Conservation (phyloP, 805 yeast species). For the Suhomyces kilbournensis region DNA sequence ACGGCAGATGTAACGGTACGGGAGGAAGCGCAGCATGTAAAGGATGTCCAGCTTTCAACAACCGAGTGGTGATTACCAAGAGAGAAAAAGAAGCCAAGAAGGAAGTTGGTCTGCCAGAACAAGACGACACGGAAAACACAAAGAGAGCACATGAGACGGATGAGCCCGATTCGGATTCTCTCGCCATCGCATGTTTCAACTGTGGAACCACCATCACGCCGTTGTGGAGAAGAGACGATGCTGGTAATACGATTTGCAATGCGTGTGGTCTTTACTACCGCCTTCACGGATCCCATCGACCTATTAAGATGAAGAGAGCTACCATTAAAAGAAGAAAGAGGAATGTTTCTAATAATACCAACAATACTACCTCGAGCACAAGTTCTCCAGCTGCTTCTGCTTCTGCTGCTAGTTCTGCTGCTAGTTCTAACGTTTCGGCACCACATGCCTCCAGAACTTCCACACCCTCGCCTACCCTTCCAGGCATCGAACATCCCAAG, state of each 20-base stretch:
- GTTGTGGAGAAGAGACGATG: conserved; percentile 79
- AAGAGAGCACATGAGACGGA: conserved; percentile 1
- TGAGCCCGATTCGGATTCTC: conserved; percentile 33
- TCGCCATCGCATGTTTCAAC: conserved; percentile 76
- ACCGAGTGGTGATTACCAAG: conserved; percentile 50
- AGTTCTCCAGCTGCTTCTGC: background rate
- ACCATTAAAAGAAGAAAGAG: conserved; percentile 76
- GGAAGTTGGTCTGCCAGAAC: background rate
- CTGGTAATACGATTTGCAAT: conserved; percentile 81
- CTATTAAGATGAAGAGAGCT: conserved; percentile 67
- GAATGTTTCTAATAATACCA: conserved; percentile 10
- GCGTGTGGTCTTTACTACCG: conserved; percentile 82
- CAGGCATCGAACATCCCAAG: background rate
- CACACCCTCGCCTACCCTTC: background rate
- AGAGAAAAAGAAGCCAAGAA: conserved; percentile 8
- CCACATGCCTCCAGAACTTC: background rate
- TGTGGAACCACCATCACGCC: conserved; percentile 87
- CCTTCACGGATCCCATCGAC: conserved; percentile 74
- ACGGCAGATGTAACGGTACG: conserved; percentile 82
- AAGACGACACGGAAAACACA: background rate
- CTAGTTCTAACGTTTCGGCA: background rate
- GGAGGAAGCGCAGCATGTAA: conserved; percentile 79
- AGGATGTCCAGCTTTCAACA: conserved; percentile 82
- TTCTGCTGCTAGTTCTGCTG: background rate
- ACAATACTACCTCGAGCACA: background rate